Percentiles rank a stretch among this genome's conserved stretches.
Evolutionary conservation across 2,329 filamentous ascomycete species (phyloP).

Genomic region (Scopulariopsis brevicaulis): DNA sequence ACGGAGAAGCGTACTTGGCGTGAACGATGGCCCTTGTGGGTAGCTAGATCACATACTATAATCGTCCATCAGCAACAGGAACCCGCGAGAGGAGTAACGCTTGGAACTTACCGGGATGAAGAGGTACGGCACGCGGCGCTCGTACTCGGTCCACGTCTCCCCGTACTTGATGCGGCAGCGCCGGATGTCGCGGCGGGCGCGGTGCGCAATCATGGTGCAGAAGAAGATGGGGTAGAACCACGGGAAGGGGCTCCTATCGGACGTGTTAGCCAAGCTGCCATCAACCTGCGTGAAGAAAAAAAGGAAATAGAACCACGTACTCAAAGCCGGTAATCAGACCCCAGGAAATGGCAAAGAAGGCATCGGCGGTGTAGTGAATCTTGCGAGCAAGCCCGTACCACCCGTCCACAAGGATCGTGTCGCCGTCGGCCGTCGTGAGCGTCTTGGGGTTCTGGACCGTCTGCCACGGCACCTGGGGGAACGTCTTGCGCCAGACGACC

Average conservation of each 20-base stretch:
- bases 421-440: conserved; percentile 62
- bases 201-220: conserved; percentile 68
- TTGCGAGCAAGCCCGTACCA: conserved; percentile 72
- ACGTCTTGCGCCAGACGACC: conserved; percentile 59
- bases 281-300: not conserved
- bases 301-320: conserved; percentile 12
- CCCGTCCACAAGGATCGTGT: conserved; percentile 70
- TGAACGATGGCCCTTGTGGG: not conserved
- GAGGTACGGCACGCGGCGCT: conserved; percentile 66
- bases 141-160: conserved; percentile 71
- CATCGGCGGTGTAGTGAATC: conserved; percentile 37
- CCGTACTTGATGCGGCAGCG: conserved; percentile 73
- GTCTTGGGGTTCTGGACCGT: conserved; percentile 69
- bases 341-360: conserved; percentile 37
- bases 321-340: conserved; percentile 38
- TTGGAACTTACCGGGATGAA: conserved; percentile 56
- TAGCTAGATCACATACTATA: conserved; percentile 1
- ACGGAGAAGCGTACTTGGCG: not conserved
- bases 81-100: not conserved
- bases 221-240: conserved; percentile 92
- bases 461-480: conserved; percentile 87
- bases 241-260: conserved; percentile 57
- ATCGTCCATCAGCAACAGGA: not conserved
- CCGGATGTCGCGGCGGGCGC: conserved; percentile 64
- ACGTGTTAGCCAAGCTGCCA: conserved; percentile 5